Evolutionary conservation across 2,329 filamentous ascomycete genomes (phyloP).

Genomic region (Arthrinium puccinioides): DNA sequence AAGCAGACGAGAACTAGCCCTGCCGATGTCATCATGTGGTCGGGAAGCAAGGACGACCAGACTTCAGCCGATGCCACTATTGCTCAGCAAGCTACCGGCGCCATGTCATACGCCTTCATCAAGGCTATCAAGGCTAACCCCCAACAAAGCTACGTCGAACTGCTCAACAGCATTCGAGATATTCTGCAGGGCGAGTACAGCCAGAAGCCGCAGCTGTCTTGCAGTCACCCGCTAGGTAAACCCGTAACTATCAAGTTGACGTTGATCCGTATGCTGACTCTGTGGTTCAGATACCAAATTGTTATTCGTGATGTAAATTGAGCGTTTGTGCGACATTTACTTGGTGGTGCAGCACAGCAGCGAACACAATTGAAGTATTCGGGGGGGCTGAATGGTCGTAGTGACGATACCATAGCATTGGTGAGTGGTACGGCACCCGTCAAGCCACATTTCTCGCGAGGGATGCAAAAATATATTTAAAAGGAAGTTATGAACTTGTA

Average conservation of each 20-base stretch:
- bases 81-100: constrained; percentile 81
- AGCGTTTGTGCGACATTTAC: no score
- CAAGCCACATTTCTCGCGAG: background rate
- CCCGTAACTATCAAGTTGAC: constrained; percentile 20
- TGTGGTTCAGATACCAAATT: constrained; percentile 48
- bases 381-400: no score
- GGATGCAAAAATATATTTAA: background rate
- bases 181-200: constrained; percentile 81
- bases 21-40: constrained; percentile 96
- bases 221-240: constrained; percentile 93
- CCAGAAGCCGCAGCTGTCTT: constrained; percentile 94
- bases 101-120: constrained; percentile 98
- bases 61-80: constrained; percentile 96
- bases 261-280: constrained; percentile 7
- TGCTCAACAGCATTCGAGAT: constrained; percentile 93
- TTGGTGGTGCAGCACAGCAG: no score
- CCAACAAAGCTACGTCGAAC: constrained; percentile 94
- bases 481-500: no score
- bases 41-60: constrained; percentile 92
- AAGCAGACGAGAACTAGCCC: constrained; percentile 86
- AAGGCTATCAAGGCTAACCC: constrained; percentile 90
- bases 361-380: no score
- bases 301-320: constrained; percentile 55
- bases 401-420: no score
- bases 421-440: no score